Evolutionary conservation across 2,329 filamentous ascomycete species (phyloP).

Genomic region (Escovopsis sp.): DNA sequence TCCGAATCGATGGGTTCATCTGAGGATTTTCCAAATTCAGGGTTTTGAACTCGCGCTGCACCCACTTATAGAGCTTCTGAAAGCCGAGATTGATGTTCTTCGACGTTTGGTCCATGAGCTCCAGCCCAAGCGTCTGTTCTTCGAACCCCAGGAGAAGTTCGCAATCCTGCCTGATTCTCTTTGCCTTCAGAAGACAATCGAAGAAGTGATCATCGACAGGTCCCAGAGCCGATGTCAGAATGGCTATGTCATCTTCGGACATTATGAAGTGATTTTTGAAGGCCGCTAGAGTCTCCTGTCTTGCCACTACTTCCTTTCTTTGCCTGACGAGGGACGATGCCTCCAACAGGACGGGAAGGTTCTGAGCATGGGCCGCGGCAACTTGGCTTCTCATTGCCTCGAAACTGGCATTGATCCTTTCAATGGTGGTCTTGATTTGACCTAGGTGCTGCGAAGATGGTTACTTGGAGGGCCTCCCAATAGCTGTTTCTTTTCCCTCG

Average conservation of each 20-base stretch:
- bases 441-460: slow-evolving; percentile 56
- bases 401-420: slow-evolving; percentile 65
- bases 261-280: slow-evolving; percentile 76
- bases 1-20: slow-evolving; percentile 71
- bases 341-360: slow-evolving; percentile 60
- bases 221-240: slow-evolving; percentile 62
- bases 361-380: slow-evolving; percentile 58
- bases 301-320: slow-evolving; percentile 60
- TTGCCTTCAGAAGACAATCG: slow-evolving; percentile 57
- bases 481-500: neutral
- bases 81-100: slow-evolving; percentile 79
- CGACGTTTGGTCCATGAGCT: slow-evolving; percentile 83
- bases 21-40: slow-evolving; percentile 90
- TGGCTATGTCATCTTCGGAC: slow-evolving; percentile 63
- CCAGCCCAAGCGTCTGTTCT: slow-evolving; percentile 72
- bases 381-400: slow-evolving; percentile 69
- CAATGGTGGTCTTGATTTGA: slow-evolving; percentile 66
- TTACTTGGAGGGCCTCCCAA: neutral
- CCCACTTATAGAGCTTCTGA: slow-evolving; percentile 92
- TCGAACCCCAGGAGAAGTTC: slow-evolving; percentile 81
- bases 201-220: slow-evolving; percentile 83
- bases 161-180: slow-evolving; percentile 77
- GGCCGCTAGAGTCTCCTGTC: slow-evolving; percentile 61
- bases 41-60: slow-evolving; percentile 83
- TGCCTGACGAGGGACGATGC: slow-evolving; percentile 59